A percentile compares a stretch with the other conserved stretches of the same genome.
These are phyloP conservation scores for Salisapilia sapeloensis DNA, from an alignment of 352 stramenopile genomes.

Conservation along the genomic window DNA sequence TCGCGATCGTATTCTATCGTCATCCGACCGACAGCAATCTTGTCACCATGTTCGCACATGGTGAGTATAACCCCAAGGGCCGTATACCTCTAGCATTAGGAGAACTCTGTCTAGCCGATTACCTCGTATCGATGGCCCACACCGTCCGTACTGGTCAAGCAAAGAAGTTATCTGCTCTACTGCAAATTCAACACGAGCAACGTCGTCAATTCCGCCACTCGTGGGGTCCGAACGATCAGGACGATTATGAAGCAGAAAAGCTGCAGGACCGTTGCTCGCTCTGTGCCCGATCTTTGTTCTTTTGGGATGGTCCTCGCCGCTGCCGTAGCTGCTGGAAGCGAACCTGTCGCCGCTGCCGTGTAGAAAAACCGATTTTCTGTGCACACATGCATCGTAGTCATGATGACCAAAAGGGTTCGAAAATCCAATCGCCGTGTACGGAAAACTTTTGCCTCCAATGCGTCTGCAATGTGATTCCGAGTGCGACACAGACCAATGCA, in stretches of 20 bases:
- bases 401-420: conserved; percentile 2
- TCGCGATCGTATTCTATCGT: conserved; percentile 43
- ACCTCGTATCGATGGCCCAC: conserved; percentile 38
- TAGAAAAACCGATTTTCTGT: conserved; percentile 62
- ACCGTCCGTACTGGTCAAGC: conserved; percentile 44
- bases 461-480: conserved; percentile 47
- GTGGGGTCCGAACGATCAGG: too few species aligned
- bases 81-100: conserved; percentile 27
- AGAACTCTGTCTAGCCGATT: conserved; percentile 37
- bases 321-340: conserved; percentile 52
- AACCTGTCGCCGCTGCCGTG: conserved; percentile 40
- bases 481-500: conserved; percentile 41
- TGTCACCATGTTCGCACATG: conserved; percentile 46
- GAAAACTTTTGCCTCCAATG: conserved; percentile 65
- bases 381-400: conserved; percentile 30
- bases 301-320: conserved; percentile 37
- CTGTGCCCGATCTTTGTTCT: conserved; percentile 32
- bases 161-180: conserved; percentile 50
- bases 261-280: conserved; percentile 34
- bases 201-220: too few species aligned
- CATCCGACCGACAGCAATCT: conserved; percentile 35
- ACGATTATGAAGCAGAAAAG: too few species aligned
- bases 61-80: conserved; percentile 42
- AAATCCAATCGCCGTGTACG: conserved; percentile 20
- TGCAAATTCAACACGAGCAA: too few species aligned